A percentile compares a stretch with the other conserved stretches of the same genome.
phyloP scores from a whole-genome alignment of 306 rosid genomes.

The Nissolia schottii region DNA sequence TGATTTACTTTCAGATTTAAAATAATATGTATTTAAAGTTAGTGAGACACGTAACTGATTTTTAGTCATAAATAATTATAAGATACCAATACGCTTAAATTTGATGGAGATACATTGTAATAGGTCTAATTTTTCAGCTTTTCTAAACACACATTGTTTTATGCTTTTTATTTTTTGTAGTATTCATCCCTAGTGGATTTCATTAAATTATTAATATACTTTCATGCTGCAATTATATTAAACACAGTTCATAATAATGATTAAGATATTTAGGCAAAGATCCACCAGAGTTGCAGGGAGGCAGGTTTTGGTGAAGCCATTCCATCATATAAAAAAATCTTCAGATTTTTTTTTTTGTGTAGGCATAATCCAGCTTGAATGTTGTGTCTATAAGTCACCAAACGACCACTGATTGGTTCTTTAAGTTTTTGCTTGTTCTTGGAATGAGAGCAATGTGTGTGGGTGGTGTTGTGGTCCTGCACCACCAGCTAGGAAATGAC shows the following conservation, averaged over 20 bases:
- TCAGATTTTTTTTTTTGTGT: neutral
- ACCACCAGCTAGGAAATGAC: neutral
- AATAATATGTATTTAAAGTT: too few relatives aligned
- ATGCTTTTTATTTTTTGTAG: neutral
- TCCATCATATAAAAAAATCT: neutral
- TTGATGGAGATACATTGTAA: too few relatives aligned
- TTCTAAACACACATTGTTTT: neutral
- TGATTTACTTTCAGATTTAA: too few relatives aligned
- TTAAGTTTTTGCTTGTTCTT: neutral
- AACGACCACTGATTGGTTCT: neutral
- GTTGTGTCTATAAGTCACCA: neutral
- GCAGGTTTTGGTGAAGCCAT: neutral
- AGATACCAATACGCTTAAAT: too few relatives aligned
- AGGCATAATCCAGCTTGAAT: neutral
- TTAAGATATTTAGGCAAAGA: neutral
- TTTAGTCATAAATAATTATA: too few relatives aligned
- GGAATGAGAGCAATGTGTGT: neutral
- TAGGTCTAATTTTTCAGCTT: too few relatives aligned
- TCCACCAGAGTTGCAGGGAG: neutral
- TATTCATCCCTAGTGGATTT: too few relatives aligned
- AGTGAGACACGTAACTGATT: too few relatives aligned
- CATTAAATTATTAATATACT: too few relatives aligned
- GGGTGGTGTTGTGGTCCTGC: conserved; percentile 5
- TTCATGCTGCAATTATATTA: neutral
- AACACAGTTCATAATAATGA: neutral